A percentile compares a stretch with the other conserved stretches of the same genome.
Evolutionary conservation across 169 alveolate genomes (phyloP).

Genomic region (Eimeria acervulina): DNA sequence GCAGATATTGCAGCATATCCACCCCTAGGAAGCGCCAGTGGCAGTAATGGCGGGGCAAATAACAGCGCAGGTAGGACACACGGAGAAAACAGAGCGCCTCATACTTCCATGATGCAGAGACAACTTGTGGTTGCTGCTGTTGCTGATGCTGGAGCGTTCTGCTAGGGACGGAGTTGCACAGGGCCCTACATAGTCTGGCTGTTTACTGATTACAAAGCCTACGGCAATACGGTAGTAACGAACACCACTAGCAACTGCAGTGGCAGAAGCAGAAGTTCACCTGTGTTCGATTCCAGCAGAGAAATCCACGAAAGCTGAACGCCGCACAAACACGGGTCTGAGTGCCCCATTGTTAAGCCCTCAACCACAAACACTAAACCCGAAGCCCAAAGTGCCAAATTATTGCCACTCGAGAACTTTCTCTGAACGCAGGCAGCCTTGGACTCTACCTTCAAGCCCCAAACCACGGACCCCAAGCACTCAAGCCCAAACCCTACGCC

Average conservation of each 20-base stretch:
- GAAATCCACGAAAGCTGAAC: constrained; percentile 84
- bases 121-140: constrained; percentile 19
- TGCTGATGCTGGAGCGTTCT: not conserved
- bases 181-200: constrained; percentile 3
- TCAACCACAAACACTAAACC: not conserved
- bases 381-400: not conserved
- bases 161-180: not conserved
- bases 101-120: not conserved
- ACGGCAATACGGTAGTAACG: not conserved
- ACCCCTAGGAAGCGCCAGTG: constrained; percentile 20
- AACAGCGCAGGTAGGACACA: not conserved
- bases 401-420: not conserved
- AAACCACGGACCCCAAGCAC: not conserved
- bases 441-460: not conserved
- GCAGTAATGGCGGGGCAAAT: constrained; percentile 14
- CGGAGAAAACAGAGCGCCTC: too few species aligned
- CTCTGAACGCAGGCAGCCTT: not conserved
- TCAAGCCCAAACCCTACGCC: not conserved
- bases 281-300: constrained; percentile 73
- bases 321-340: constrained; percentile 53
- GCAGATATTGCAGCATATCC: constrained; percentile 79
- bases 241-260: not conserved
- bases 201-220: not conserved
- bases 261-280: not conserved
- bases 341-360: not conserved